Evolutionary conservation across 352 stramenopile species (phyloP).

Genomic region (Saprolegnia diclina): DNA sequence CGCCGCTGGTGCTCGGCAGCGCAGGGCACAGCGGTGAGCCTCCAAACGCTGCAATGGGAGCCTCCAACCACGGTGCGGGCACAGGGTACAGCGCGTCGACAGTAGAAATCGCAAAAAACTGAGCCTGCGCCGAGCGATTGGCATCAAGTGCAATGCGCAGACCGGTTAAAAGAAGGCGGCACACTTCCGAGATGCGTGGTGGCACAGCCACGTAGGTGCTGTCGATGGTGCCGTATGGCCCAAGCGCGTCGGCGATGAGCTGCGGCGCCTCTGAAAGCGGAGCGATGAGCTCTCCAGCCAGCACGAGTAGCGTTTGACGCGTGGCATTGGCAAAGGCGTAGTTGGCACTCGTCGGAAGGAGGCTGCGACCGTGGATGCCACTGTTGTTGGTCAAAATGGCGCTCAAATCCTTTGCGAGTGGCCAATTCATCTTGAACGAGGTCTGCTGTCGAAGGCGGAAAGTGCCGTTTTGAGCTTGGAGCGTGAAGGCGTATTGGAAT

Average conservation of each 20-base stretch:
- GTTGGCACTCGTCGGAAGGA: neutral
- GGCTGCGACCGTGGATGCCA: neutral
- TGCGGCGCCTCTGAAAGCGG: neutral
- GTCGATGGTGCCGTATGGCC: constrained; percentile 5
- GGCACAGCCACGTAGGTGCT: neutral
- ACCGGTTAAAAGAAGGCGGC: neutral
- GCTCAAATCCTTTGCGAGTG: neutral
- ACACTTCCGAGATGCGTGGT: neutral
- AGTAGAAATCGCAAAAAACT: neutral
- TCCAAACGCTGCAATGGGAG: neutral
- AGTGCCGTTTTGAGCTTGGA: neutral
- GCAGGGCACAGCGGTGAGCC: neutral
- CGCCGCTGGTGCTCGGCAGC: neutral
- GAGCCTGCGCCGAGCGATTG: neutral
- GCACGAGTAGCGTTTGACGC: neutral
- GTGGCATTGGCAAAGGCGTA: neutral
- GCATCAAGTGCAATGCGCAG: neutral
- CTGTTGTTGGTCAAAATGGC: neutral
- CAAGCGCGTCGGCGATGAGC: neutral
- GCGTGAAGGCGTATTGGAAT: neutral
- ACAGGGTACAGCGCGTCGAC: neutral
- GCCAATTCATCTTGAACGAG: constrained; percentile 11
- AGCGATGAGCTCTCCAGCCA: neutral
- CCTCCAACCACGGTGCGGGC: neutral
- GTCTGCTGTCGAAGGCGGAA: neutral